Conservation (phyloP, 1,284 basidiomycete species). For the Sporisorium scitamineum region DNA sequence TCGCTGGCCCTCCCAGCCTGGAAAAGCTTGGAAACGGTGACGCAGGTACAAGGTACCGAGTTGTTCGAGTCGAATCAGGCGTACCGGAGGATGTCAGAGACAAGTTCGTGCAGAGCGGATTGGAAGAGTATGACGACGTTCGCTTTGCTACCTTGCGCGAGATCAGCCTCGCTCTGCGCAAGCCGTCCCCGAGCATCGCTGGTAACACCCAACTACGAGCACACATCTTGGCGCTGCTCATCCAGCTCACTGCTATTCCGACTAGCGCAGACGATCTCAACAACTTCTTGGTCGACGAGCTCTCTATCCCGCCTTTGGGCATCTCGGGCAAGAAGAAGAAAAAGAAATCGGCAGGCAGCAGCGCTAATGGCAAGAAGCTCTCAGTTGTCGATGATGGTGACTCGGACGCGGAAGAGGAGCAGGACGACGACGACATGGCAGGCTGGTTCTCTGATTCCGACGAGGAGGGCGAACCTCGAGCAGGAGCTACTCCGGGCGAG, state of each 20-base stretch:
- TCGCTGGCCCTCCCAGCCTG: constrained; percentile 47
- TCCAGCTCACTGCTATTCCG: constrained; percentile 84
- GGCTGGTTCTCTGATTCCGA: constrained; percentile 69
- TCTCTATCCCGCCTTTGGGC: constrained; percentile 68
- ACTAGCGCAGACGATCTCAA: constrained; percentile 81
- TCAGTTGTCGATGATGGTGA: constrained; percentile 65
- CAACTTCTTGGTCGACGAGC: constrained; percentile 77
- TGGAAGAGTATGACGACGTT: constrained; percentile 76
- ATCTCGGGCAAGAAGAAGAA: constrained; percentile 30
- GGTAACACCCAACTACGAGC: constrained; percentile 68
- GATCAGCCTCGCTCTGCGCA: constrained; percentile 70
- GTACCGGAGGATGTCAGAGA: constrained; percentile 56
- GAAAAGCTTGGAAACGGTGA: constrained; percentile 34
- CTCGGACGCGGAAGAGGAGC: constrained; percentile 49
- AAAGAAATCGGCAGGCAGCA: constrained; percentile 35
- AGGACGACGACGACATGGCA: constrained; percentile 73
- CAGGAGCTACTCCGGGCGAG: constrained; percentile 46
- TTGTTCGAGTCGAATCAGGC: constrained; percentile 24
- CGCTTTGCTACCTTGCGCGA: constrained; percentile 94
- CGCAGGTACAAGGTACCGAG: constrained; percentile 32
- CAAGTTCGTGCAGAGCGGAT: constrained; percentile 54
- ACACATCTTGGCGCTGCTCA: constrained; percentile 82
- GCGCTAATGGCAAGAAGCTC: constrained; percentile 30
- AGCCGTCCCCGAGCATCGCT: constrained; percentile 39
- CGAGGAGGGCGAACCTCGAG: constrained; percentile 62